These are phyloP conservation scores for Trichophyton schoenleinii DNA, from an alignment of 2,329 filamentous ascomycete species.

Conservation along the genomic window DNA sequence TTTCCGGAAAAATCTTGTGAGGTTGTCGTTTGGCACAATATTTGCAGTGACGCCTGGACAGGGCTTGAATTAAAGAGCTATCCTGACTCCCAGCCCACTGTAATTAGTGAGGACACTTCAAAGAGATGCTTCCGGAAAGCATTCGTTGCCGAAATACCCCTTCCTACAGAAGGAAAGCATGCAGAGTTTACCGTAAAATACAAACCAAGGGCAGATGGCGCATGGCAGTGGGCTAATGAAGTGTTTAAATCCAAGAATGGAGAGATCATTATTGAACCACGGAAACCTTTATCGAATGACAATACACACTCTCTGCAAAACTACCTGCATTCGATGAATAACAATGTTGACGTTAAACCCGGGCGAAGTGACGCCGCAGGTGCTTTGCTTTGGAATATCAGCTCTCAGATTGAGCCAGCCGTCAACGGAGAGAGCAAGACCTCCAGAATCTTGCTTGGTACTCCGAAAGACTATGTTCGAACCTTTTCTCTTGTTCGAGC, in stretches of 20 bases:
- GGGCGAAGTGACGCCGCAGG: slow-evolving; percentile 31
- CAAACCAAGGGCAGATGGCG: slow-evolving; percentile 23
- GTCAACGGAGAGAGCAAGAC: slow-evolving; percentile 36
- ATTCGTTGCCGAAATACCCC: slow-evolving; percentile 21
- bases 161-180: slow-evolving; percentile 20
- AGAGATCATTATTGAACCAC: slow-evolving; percentile 29
- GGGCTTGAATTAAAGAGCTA: slow-evolving; percentile 41
- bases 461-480: slow-evolving; percentile 51
- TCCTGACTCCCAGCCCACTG: slow-evolving; percentile 18
- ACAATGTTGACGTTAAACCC: slow-evolving; percentile 23
- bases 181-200: slow-evolving; percentile 35
- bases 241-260: slow-evolving; percentile 29
- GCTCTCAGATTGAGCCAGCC: slow-evolving; percentile 48
- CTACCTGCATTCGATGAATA: slow-evolving; percentile 26
- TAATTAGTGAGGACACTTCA: slow-evolving; percentile 15
- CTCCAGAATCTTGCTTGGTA: slow-evolving; percentile 47
- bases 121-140: slow-evolving; percentile 24
- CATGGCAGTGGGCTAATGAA: slow-evolving; percentile 37
- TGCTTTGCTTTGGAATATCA: slow-evolving; percentile 33
- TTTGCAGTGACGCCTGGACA: slow-evolving; percentile 44
- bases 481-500: slow-evolving; percentile 74
- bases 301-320: slow-evolving; percentile 16
- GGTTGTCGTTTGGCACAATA: slow-evolving; percentile 62
- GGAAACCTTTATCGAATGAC: slow-evolving; percentile 9
- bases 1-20: slow-evolving; percentile 53